These are phyloP conservation scores for Paraleonurus japonicus DNA, from an alignment of 257 asterid genomes.

Conservation along the genomic window DNA sequence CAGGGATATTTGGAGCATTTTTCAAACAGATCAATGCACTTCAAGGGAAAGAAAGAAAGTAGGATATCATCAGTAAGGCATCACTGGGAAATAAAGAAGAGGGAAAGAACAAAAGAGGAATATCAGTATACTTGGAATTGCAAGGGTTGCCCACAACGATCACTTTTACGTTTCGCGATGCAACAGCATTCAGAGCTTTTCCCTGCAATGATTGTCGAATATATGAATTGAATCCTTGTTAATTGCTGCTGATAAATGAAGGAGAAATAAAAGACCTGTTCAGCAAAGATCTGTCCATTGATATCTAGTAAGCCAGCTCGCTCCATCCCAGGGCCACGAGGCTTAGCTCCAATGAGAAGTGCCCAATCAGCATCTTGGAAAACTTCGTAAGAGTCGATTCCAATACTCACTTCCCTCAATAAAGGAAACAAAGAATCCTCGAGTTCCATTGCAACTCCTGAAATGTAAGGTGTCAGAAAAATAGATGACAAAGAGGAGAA, in stretches of 20 bases:
- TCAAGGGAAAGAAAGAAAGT: constrained; percentile 36
- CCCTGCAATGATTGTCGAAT: constrained; percentile 50
- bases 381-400: constrained; percentile 89
- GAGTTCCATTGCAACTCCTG: constrained; percentile 99
- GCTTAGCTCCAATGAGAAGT: constrained; percentile 96
- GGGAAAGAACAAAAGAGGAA: not conserved
- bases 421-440: constrained; percentile 95
- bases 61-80: constrained; percentile 38
- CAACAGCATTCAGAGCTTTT: constrained; percentile 96
- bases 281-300: constrained; percentile 88
- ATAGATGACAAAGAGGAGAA: too few relatives aligned
- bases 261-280: constrained; percentile 49
- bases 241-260: not conserved
- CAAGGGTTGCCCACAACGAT: constrained; percentile 97
- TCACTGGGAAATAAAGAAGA: not conserved
- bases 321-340: constrained; percentile 99
- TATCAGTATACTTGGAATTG: constrained; percentile 72
- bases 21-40: constrained; percentile 98
- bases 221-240: not conserved
- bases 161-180: constrained; percentile 86
- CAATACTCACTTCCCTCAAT: constrained; percentile 90
- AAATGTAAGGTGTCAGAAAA: too few relatives aligned
- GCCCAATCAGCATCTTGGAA: constrained; percentile 99
- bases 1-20: constrained; percentile 94
- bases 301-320: constrained; percentile 86